These are phyloP conservation scores for Metahyphopichia silvanorum DNA, from an alignment of 805 yeast species.

Conservation along the genomic window DNA sequence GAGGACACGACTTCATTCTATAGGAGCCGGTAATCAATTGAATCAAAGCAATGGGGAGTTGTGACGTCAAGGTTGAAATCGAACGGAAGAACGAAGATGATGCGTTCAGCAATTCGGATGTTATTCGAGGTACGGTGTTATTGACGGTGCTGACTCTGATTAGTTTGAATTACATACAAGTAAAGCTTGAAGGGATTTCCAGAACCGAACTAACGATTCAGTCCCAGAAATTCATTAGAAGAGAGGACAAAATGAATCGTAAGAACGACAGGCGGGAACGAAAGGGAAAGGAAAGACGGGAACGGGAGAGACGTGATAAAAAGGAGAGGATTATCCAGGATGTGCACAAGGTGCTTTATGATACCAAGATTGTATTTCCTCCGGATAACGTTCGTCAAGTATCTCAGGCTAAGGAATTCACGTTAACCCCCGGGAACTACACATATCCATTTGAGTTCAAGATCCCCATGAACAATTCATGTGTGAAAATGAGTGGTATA, in stretches of 20 bases:
- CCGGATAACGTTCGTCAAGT: constrained; percentile 46
- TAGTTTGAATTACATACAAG: constrained; percentile 45
- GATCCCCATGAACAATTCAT: constrained; percentile 42
- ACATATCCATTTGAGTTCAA: constrained; percentile 46
- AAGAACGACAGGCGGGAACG: constrained; percentile 1
- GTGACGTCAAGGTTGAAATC: constrained; percentile 30
- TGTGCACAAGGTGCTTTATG: constrained; percentile 47
- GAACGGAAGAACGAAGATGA: constrained; percentile 33
- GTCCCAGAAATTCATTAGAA: not conserved
- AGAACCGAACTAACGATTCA: constrained; percentile 34
- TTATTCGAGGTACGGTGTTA: constrained; percentile 37
- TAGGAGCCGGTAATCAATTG: not conserved
- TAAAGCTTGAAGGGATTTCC: constrained; percentile 51
- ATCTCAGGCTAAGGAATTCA: constrained; percentile 40
- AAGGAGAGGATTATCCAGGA: constrained; percentile 24
- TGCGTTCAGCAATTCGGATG: constrained; percentile 46
- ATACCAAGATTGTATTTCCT: constrained; percentile 49
- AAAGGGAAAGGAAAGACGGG: constrained; percentile 12
- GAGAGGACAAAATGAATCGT: constrained; percentile 2
- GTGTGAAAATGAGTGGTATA: constrained; percentile 32
- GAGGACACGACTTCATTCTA: too few species aligned
- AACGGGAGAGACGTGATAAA: constrained; percentile 12
- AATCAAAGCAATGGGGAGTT: constrained; percentile 1
- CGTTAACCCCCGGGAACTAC: constrained; percentile 50
- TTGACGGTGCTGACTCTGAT: constrained; percentile 39